Conservation (phyloP, 78 protist species). For the Dictyostelium citrinum region DNA sequence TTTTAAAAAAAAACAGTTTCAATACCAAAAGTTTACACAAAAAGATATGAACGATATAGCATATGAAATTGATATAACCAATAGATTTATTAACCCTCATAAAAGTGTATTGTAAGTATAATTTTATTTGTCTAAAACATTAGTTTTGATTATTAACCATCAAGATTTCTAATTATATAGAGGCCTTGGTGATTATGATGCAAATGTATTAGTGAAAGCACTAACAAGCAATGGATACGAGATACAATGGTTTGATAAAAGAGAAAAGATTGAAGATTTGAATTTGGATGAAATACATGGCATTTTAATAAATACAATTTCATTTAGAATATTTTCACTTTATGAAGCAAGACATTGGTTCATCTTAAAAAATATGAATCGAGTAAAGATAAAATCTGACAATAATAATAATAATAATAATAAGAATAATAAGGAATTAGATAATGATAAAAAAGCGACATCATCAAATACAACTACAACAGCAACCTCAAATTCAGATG, state of each 20-base stretch:
- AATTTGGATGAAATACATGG: slow-evolving; percentile 21
- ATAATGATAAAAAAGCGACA: not conserved
- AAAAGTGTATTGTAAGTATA: slow-evolving; percentile 26
- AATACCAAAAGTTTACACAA: slow-evolving; percentile 11
- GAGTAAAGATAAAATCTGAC: not conserved
- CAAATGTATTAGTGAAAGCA: slow-evolving; percentile 49
- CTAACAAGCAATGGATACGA: slow-evolving; percentile 3
- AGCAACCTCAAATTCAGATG: not conserved
- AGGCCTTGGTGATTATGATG: slow-evolving; percentile 69
- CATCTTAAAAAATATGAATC: slow-evolving; percentile 36
- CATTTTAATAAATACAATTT: slow-evolving; percentile 4
- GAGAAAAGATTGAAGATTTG: not conserved
- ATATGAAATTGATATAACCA: slow-evolving; percentile 44
- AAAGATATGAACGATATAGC: slow-evolving; percentile 25
- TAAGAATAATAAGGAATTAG: not conserved
- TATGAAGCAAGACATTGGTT: slow-evolving; percentile 59
- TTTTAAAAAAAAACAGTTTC: slow-evolving; percentile 13
- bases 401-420: not conserved
- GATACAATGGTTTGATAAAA: slow-evolving; percentile 65
- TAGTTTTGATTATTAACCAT: not conserved
- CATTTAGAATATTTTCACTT: not conserved
- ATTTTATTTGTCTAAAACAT: too few species aligned
- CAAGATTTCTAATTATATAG: not conserved
- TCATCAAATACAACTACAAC: not conserved
- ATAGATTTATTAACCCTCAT: slow-evolving; percentile 42